phyloP scores from a whole-genome alignment of 2,329 filamentous ascomycete genomes.

The Sporothrix inflata region DNA sequence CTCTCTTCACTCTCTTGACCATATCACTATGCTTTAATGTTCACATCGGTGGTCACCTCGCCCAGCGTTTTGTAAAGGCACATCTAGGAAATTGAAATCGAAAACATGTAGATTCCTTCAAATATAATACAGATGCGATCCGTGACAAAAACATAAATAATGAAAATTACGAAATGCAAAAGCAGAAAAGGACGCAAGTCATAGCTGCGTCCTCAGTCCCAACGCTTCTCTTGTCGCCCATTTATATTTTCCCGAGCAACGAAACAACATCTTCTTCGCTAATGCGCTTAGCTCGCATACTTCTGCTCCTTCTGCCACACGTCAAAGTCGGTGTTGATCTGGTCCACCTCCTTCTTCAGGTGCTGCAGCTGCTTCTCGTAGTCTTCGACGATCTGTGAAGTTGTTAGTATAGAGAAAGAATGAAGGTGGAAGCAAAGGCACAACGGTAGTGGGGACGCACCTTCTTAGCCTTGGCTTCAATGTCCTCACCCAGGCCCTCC shows the following conservation, averaged over 20 bases:
- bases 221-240: neutral
- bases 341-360: conserved; percentile 72
- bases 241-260: neutral
- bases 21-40: too few relatives aligned
- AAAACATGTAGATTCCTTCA: conserved; percentile 5
- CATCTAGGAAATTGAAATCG: neutral
- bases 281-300: neutral
- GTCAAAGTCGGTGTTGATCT: conserved; percentile 60
- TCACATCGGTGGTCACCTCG: too few relatives aligned
- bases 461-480: conserved; percentile 74
- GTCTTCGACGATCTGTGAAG: conserved; percentile 70
- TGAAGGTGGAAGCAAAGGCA: too few relatives aligned
- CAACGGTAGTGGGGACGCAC: conserved; percentile 55
- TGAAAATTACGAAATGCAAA: neutral
- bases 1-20: neutral
- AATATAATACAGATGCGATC: conserved; percentile 14
- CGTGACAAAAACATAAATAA: neutral
- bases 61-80: too few relatives aligned
- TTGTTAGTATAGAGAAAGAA: conserved; percentile 31
- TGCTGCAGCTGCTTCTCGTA: conserved; percentile 81
- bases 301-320: conserved; percentile 57
- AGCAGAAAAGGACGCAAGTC: neutral
- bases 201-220: neutral
- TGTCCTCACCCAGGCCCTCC: conserved; percentile 68
- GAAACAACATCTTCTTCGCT: neutral